Evolutionary conservation across 768 basidiomycete genomes (phyloP), one percentile per base, ranked within the genome.

Genomic region (Podaxis sp.): DNA sequence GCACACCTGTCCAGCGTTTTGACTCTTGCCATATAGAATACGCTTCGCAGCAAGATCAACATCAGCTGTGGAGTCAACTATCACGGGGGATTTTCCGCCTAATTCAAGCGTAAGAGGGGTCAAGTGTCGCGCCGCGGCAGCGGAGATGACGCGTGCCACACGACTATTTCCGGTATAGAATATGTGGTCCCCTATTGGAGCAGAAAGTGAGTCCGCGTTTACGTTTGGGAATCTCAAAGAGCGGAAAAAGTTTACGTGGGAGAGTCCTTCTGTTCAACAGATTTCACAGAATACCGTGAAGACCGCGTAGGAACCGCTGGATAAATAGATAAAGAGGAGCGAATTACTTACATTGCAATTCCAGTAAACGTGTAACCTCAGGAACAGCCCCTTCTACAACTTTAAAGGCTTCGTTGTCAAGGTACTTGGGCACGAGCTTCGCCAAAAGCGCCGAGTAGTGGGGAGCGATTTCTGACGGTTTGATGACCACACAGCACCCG

Each of bases 401-500:
- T 2, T 73, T 74, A 65, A 82, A 88, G 0, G 84, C 81, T 2
- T 77, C 71, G 0, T 75, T 64, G 76, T 86, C 72, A 74, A 81
- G 63, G 75, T 84, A 66, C 66, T 83, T 80, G 2, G 86, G 83
- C 26, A 90, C 51, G 24, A 89, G 76, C 13, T 79, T 75, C 0
- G 83, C 79, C 2, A 92, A 65, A 3, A 89, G 78, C 2, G 74
- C 67, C 0, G 85, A 78, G 61, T 76, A 78, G 46, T 78, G 72
- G 0, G 87, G 83, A 0, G 78, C 71, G 52, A 84, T 69, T 68
- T 93, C 91, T 7, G 89, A 90, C 0, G 83, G 81, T 69, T 93
- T 92, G 68, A 91, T 51, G 8, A 86, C 79, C 0, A 80, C 82
- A n/a, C 85, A 80, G 67, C 87, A 89, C 0, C 91, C 91, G 0